Evolutionary conservation across 805 yeast species (phyloP).

Genomic region (Candida wancherniae): DNA sequence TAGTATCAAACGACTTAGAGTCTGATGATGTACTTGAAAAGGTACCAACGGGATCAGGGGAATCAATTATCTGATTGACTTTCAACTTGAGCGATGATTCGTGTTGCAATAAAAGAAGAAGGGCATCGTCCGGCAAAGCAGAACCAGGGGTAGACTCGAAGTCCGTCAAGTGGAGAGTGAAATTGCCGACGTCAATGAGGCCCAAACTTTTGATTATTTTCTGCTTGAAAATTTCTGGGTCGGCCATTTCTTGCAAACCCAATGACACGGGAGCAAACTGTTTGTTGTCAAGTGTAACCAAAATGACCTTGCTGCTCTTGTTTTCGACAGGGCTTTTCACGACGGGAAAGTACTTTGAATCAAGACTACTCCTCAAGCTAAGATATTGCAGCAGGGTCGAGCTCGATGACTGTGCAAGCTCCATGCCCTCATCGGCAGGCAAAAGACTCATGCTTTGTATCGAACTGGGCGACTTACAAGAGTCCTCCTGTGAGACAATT

Average conservation of each 20-base stretch:
- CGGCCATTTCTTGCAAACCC: conserved; percentile 11
- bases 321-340: conserved; percentile 4
- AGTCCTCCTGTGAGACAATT: too few relatives aligned
- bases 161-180: conserved; percentile 61
- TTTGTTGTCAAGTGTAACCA: conserved; percentile 62
- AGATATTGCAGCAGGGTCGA: conserved; percentile 1
- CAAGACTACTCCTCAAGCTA: conserved; percentile 6
- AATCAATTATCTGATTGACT: conserved; percentile 29
- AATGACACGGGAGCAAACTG: conserved; percentile 48
- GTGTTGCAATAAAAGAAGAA: conserved; percentile 33
- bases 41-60: conserved; percentile 31
- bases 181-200: conserved; percentile 26
- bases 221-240: conserved; percentile 32
- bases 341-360: conserved; percentile 11
- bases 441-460: conserved; percentile 6
- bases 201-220: conserved; percentile 35
- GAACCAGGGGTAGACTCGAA: conserved; percentile 57
- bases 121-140: conserved; percentile 46
- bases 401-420: not conserved
- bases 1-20: conserved; percentile 49
- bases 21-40: conserved; percentile 50
- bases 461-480: conserved; percentile 11
- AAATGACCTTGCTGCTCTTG: conserved; percentile 27
- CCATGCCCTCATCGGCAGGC: conserved; percentile 4
- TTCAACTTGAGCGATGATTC: conserved; percentile 31